A percentile compares a stretch with the other conserved stretches of the same genome.
These are phyloP conservation scores for Trifolium dubium DNA, from an alignment of 306 rosid genomes.

Conservation along the genomic window DNA sequence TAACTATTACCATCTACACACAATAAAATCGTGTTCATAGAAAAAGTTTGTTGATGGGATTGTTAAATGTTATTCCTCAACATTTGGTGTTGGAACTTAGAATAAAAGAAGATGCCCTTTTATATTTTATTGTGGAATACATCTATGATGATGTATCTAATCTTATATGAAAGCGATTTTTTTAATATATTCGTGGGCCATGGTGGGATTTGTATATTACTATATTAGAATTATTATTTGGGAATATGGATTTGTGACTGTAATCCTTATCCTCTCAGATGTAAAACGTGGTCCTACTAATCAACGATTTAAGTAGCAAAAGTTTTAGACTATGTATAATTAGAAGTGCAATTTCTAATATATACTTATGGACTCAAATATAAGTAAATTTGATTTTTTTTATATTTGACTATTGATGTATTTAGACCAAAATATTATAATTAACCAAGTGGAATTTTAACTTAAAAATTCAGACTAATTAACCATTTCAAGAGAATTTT, in stretches of 20 bases:
- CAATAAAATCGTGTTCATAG: not conserved
- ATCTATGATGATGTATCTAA: not conserved
- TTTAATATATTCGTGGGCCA: not conserved
- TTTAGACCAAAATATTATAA: not conserved
- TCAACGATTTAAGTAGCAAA: too few relatives aligned
- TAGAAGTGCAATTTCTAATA: too few relatives aligned
- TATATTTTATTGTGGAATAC: not conserved
- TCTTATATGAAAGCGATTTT: not conserved
- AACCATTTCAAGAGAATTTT: not conserved
- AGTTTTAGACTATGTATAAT: too few relatives aligned
- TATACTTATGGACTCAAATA: too few relatives aligned
- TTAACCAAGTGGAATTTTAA: not conserved
- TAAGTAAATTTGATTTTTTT: too few relatives aligned
- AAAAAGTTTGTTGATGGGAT: not conserved
- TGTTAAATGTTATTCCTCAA: not conserved
- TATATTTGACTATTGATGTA: too few relatives aligned
- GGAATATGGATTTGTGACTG: constrained; percentile 42
- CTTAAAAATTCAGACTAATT: not conserved
- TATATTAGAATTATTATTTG: constrained; percentile 36
- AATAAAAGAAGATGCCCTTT: constrained; percentile 36
- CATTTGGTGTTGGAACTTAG: not conserved
- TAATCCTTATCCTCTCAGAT: constrained; percentile 44
- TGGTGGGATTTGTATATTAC: constrained; percentile 17
- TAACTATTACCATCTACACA: not conserved
- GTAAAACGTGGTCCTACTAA: constrained; percentile 31